Base-by-base conservation (phyloP, 2,329 filamentous ascomycete species). In the Pestalotiopsis sp. region DNA sequence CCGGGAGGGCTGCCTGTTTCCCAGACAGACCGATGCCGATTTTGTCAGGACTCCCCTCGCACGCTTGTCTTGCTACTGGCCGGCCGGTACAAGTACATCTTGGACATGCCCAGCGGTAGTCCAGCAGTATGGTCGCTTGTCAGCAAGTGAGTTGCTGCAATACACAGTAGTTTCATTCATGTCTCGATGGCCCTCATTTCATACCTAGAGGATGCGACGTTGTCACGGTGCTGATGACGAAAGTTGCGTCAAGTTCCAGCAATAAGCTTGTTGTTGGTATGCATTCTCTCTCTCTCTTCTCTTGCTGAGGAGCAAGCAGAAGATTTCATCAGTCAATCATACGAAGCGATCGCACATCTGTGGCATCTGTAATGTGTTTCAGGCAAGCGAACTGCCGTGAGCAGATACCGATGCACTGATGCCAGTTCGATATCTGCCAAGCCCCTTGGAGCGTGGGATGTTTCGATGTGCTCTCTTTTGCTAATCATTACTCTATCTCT, bases 381-480 rank as follows among this genome's bases (percentile, higher is more conserved):
- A 58, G 13, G 23, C 31, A 23, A 11, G 14, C 36, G 49, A 66
- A 66, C 49, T 66, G 63, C 63, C 63, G 63, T 31, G 63, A 27
- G 36, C 63, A 56, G 63, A 66, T 66, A n/a, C 63, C 63, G 63
- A 66, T 23, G 31, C 23, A 36, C 13, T 23, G 25, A 45, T 66
- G 41, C n/a, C 49, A 49, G 17, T 14, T 23, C 59, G 31, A 41
- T 38, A 23, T 20, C 20, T 52, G 62, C 41, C 62, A 52, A 66
- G 25, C 20, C 45, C 17, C 20, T 58, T 25, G 23, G 62, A 56
- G 63, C 45, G 63, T 66, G 63, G 63, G 63, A 66, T 66, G 63
- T 58, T 23, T 66, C 31, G 49, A 66, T 45, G 31, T 56, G 11
- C 7, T 57, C 52, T 25, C 52, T 66, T 25, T 66, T 66, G 45